Evolutionary conservation across 179 eudicot genomes (phyloP), one percentile per base, ranked within the genome.

Genomic region (Sideroxylon spinosum): DNA sequence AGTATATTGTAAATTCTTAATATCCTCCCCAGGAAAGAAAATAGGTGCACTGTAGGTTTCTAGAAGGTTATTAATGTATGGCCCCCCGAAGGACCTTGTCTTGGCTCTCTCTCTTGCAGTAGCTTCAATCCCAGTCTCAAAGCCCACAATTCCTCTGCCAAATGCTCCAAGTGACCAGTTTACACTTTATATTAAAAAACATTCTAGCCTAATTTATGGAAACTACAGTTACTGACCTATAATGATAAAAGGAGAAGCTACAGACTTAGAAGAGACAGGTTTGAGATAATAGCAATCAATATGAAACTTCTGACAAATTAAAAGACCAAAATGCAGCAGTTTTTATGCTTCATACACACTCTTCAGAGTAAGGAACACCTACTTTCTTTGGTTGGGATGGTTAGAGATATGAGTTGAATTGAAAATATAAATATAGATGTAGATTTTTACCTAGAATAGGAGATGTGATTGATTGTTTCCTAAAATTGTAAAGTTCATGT

Each of bases 81-180:
- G 97, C 98, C 98, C 93, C 98, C 98, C 93, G 81, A 90, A 93
- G 23, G 98, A 93, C 80, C 90, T 93, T 26, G 81, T 67, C 79
- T 86, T 95, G 65, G 97, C 92, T 82, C 97, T 87, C 97, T 87
- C 84, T 95, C 98, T 86, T 89, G 93, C 67, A 95, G 91, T 77
- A 95, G 92, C 87, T 88, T 93, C 81, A 95, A 77, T 75, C 98
- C 97, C 85, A 95, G 79, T 85, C 78, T 89, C 98, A 95, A 89
- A 66, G 97, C 90, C 98, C 98, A 95, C 26, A 95, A 91, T 82
- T 95, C 97, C 90, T 91, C 98, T 95, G 98, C 85, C 97, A 95
- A 91, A 90, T 84, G 88, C 92, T 88, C 78, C 89, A 88, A 89
- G 82, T 81, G 84, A 85, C 93, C 90, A 90, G 83, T 90, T 89